A percentile compares a stretch with the other conserved stretches of the same genome.
Conservation (phyloP, 768 basidiomycete species). For the Rhodotorula taiwanensis region DNA sequence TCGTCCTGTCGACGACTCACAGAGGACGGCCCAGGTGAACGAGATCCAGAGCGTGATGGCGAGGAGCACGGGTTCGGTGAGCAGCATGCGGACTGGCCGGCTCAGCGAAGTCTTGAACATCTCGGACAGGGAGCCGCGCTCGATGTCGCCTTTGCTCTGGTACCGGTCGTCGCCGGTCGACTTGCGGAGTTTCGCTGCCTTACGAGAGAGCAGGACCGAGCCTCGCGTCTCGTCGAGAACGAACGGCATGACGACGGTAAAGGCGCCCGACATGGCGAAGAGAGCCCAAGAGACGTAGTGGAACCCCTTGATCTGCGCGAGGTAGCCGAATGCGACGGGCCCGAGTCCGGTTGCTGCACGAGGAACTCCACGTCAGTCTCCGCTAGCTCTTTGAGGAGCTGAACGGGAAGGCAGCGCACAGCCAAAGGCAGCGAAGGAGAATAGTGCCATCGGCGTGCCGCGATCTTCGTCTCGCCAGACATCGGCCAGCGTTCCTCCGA, state of each 20-base stretch:
- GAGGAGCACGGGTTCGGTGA: constrained; percentile 2
- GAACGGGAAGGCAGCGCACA: neutral
- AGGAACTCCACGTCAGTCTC: too few species aligned
- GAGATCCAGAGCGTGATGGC: constrained; percentile 3
- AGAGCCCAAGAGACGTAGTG: constrained; percentile 58
- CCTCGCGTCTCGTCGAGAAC: constrained; percentile 67
- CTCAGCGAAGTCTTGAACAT: constrained; percentile 58
- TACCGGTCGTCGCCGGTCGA: constrained; percentile 60
- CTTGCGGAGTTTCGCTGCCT: constrained; percentile 60
- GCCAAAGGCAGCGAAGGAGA: constrained; percentile 57
- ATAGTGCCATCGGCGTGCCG: constrained; percentile 66
- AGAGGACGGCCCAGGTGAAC: constrained; percentile 46
- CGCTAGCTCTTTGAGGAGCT: too few species aligned
- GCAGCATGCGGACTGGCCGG: constrained; percentile 31
- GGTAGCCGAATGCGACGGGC: constrained; percentile 57
- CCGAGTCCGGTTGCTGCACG: constrained; percentile 56
- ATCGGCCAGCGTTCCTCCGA: constrained; percentile 47
- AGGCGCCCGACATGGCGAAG: constrained; percentile 53
- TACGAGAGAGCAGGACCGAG: constrained; percentile 60
- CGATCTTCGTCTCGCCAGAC: constrained; percentile 43
- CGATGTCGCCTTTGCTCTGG: constrained; percentile 59
- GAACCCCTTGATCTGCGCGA: constrained; percentile 46
- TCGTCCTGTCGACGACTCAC: neutral
- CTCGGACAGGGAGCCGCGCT: constrained; percentile 53
- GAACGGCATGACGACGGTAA: constrained; percentile 52